Percentiles rank a stretch among this genome's conserved stretches.
These are phyloP conservation scores for Rheum nobile DNA, from an alignment of 148 eudicot species.

Conservation along the genomic window DNA sequence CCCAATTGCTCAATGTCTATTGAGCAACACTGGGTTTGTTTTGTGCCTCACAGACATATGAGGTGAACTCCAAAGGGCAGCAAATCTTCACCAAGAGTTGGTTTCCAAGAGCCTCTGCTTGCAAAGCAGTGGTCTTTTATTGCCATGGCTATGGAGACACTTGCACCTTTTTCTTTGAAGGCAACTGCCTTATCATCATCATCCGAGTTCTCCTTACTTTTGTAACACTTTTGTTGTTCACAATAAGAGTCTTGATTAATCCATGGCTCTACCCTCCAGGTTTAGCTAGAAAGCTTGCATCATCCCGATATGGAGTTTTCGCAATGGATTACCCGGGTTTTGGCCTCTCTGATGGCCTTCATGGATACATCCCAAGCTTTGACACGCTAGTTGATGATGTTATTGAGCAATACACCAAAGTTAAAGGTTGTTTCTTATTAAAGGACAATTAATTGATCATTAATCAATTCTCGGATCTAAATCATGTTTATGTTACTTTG, in stretches of 20 bases:
- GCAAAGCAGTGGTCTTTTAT: conserved; percentile 59
- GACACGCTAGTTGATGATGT: conserved; percentile 72
- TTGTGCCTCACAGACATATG: conserved; percentile 49
- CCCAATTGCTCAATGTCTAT: background rate
- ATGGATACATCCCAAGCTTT: conserved; percentile 75
- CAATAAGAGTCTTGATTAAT: conserved; percentile 12
- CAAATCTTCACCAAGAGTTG: conserved; percentile 83
- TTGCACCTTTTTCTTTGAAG: conserved; percentile 91
- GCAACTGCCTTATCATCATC: conserved; percentile 31
- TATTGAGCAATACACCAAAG: conserved; percentile 64
- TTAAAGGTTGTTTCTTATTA: conserved; percentile 71
- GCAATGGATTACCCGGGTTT: conserved; percentile 98
- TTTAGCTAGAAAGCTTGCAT: conserved; percentile 73
- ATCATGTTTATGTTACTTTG: background rate
- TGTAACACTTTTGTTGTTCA: background rate
- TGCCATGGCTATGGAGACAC: conserved; percentile 99
- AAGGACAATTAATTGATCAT: background rate
- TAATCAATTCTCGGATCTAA: background rate
- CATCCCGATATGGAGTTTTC: conserved; percentile 78
- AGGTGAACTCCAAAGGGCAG: conserved; percentile 66
- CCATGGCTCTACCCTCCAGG: conserved; percentile 41
- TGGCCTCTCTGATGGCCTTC: conserved; percentile 98
- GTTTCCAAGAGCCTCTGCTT: conserved; percentile 51
- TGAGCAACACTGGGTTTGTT: too few relatives aligned
- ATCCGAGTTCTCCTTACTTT: background rate